phyloP scores from a whole-genome alignment of 1,284 basidiomycete species.

The Leccinum subfulvum region DNA sequence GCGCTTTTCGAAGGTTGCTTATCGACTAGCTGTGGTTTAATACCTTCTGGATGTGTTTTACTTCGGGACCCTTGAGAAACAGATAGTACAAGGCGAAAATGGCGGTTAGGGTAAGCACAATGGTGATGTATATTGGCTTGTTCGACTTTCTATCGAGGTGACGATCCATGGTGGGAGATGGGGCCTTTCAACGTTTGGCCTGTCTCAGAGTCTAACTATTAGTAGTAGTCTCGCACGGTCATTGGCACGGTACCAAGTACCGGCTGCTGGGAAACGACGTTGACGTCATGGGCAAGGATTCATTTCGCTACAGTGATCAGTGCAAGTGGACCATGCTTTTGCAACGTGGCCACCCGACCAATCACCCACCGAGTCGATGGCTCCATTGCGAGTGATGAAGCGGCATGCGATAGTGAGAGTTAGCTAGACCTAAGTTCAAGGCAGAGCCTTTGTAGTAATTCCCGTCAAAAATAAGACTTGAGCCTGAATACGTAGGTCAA shows the following conservation, averaged over 20 bases:
- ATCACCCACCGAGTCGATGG: neutral
- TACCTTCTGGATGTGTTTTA: slow-evolving; percentile 25
- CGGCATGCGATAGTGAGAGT: no score
- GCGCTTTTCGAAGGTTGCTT: neutral
- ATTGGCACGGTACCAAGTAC: neutral
- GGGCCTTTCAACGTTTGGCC: neutral
- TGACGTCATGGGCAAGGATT: neutral
- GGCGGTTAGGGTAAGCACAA: slow-evolving; percentile 11
- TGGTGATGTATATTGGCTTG: slow-evolving; percentile 19
- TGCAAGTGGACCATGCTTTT: neutral
- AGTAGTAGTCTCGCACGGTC: neutral
- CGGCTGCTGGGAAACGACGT: neutral
- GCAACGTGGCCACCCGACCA: neutral
- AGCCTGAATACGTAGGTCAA: neutral
- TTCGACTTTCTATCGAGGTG: slow-evolving; percentile 23
- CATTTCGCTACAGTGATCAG: neutral
- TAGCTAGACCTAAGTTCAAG: neutral
- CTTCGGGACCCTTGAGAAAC: slow-evolving; percentile 20
- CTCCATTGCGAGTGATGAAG: neutral
- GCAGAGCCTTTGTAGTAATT: neutral
- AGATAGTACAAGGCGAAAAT: slow-evolving; percentile 24
- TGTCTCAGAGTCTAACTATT: neutral
- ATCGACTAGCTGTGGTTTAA: neutral
- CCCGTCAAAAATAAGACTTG: neutral
- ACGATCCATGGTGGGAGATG: slow-evolving; percentile 21